Evolutionary conservation across 1,139 yeast species (phyloP).

Genomic region (Trichomonascaceae sp.): DNA sequence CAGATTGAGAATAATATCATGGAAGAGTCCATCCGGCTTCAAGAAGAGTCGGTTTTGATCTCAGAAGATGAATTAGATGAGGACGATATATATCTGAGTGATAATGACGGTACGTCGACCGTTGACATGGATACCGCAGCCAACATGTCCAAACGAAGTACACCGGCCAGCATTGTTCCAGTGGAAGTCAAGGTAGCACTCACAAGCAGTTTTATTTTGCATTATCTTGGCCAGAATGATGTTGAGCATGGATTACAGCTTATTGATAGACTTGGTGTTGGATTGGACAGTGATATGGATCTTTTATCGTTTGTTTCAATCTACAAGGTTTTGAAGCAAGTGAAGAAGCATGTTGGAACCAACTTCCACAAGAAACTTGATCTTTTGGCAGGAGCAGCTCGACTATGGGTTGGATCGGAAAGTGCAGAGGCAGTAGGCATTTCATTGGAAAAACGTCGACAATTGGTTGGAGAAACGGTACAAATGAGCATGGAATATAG

Average conservation of each 20-base stretch:
- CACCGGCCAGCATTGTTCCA: conserved; percentile 14
- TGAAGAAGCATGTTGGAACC: conserved; percentile 7
- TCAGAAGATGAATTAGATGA: background rate
- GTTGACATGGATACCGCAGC: conserved; percentile 1
- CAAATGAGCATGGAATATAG: conserved; percentile 27
- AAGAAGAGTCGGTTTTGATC: conserved; percentile 2
- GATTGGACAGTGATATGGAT: conserved; percentile 26
- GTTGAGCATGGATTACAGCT: conserved; percentile 18
- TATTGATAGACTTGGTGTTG: conserved; percentile 18
- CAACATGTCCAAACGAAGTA: background rate
- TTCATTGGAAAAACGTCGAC: conserved; percentile 26
- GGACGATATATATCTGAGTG: background rate
- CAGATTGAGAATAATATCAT: background rate
- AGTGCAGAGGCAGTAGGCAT: conserved; percentile 30
- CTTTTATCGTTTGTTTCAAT: conserved; percentile 33
- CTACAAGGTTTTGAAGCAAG: conserved; percentile 17
- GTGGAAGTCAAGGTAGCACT: conserved; percentile 26
- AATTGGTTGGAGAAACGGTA: conserved; percentile 31
- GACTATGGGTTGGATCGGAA: conserved; percentile 36
- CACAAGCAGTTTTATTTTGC: conserved; percentile 23
- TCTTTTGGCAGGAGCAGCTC: conserved; percentile 25
- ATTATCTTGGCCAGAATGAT: conserved; percentile 20
- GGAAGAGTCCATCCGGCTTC: conserved; percentile 1
- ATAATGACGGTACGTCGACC: background rate
- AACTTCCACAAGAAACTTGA: conserved; percentile 18